Conservation (phyloP, 192 early-diverging fungal species). For the Endogone sp. region DNA sequence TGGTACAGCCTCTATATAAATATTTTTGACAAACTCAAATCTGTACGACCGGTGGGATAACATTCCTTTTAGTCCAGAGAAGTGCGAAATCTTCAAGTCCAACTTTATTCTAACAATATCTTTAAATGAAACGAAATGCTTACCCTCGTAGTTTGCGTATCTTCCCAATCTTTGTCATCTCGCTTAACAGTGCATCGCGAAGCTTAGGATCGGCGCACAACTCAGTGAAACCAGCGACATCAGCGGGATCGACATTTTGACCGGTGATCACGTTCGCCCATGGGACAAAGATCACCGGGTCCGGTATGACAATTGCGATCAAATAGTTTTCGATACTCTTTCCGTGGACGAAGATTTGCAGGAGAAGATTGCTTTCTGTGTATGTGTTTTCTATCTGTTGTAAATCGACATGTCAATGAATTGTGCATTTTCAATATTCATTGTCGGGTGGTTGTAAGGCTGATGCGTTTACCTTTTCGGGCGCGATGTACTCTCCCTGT, state of each 20-base stretch:
- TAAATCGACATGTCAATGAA: background rate
- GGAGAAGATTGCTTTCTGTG: constrained; percentile 32
- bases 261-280: constrained; percentile 38
- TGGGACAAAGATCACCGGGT: constrained; percentile 41
- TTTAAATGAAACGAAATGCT: background rate
- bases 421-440: too few relatives aligned
- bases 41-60: constrained; percentile 48
- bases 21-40: constrained; percentile 76
- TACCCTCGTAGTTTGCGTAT: constrained; percentile 33
- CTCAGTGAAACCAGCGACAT: constrained; percentile 34
- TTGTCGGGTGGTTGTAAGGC: background rate
- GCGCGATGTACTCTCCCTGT: constrained; percentile 89
- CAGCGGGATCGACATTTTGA: constrained; percentile 18
- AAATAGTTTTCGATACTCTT: constrained; percentile 42
- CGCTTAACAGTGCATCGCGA: constrained; percentile 41
- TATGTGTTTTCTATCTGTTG: constrained; percentile 62
- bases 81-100: background rate
- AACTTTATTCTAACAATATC: background rate
- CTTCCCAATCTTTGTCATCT: constrained; percentile 53
- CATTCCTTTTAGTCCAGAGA: background rate
- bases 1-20: constrained; percentile 65
- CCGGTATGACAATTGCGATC: constrained; percentile 51
- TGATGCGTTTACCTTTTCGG: constrained; percentile 58
- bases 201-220: constrained; percentile 50
- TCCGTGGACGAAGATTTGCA: constrained; percentile 53